A percentile compares a stretch with the other conserved stretches of the same genome.
These are phyloP conservation scores for Hymenoscyphus linearis DNA, from an alignment of 2,329 filamentous ascomycete genomes.

Conservation along the genomic window DNA sequence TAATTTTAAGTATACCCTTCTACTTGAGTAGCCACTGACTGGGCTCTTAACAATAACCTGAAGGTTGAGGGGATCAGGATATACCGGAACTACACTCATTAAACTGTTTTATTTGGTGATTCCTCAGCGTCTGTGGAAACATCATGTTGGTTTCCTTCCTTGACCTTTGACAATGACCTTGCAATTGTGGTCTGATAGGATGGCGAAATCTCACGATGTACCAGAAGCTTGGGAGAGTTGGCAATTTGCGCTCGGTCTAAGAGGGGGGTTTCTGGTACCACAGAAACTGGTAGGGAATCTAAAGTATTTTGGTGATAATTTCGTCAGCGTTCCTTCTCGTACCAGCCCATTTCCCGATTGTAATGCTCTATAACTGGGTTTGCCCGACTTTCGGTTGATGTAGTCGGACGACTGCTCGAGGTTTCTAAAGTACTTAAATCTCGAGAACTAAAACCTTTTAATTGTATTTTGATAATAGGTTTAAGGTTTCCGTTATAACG, in stretches of 20 bases:
- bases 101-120: too few relatives aligned
- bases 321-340: conserved; percentile 5
- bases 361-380: conserved; percentile 15
- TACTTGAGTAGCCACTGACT: too few relatives aligned
- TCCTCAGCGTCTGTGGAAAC: too few relatives aligned
- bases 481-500: neutral
- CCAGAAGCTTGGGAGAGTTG: too few relatives aligned
- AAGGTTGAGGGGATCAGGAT: too few relatives aligned
- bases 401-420: neutral
- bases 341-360: conserved; percentile 15
- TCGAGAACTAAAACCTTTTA: neutral
- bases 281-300: neutral
- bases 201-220: too few relatives aligned
- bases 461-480: neutral
- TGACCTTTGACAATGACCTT: too few relatives aligned
- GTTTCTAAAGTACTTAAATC: neutral
- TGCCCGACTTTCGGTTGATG: neutral
- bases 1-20: too few relatives aligned
- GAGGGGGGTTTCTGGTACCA: neutral
- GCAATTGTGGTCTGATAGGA: too few relatives aligned
- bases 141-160: too few relatives aligned
- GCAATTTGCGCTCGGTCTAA: conserved; percentile 21
- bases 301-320: neutral
- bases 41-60: too few relatives aligned
- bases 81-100: too few relatives aligned